These are phyloP conservation scores for Torulaspora maleeae DNA, from an alignment of 805 yeast species.

Conservation along the genomic window DNA sequence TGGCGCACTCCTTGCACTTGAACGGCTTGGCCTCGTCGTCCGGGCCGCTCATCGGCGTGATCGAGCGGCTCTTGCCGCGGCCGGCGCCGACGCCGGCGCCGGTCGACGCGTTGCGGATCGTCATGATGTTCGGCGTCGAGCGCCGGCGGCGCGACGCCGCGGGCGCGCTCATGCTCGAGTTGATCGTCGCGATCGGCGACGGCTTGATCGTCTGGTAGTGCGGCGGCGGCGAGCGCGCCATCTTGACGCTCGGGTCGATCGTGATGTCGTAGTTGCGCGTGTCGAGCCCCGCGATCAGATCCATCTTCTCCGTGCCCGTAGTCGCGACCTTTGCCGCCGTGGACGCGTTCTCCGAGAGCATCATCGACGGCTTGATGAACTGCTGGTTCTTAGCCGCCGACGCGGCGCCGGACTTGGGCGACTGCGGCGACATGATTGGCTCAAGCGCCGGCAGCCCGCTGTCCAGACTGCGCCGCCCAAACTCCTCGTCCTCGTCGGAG, in stretches of 20 bases:
- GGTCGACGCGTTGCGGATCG: constrained; percentile 8
- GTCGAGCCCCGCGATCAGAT: constrained; percentile 6
- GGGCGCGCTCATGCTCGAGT: constrained; percentile 7
- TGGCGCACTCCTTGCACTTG: constrained; percentile 38
- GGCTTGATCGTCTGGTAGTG: constrained; percentile 10
- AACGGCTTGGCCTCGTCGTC: constrained; percentile 37
- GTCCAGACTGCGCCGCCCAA: constrained; percentile 1
- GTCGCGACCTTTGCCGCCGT: constrained; percentile 28
- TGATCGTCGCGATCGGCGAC: constrained; percentile 6
- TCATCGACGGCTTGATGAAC: constrained; percentile 32
- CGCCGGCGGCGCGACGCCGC: constrained; percentile 12
- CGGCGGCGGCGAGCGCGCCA: constrained; percentile 12
- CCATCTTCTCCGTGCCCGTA: constrained; percentile 20
- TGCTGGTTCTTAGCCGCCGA: constrained; percentile 8
- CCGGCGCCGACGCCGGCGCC: background rate
- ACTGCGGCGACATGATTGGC: constrained; percentile 12
- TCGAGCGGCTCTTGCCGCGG: constrained; percentile 13
- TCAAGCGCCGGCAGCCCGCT: constrained; percentile 8
- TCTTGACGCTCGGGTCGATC: constrained; percentile 9
- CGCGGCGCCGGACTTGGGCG: constrained; percentile 12
- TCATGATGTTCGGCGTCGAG: constrained; percentile 16
- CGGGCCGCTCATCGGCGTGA: constrained; percentile 15
- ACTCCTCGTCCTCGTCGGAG: constrained; percentile 18
- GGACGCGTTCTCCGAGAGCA: constrained; percentile 28
- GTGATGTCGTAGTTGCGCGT: constrained; percentile 16